A percentile compares a stretch with the other conserved stretches of the same genome.
These are phyloP conservation scores for Vachellia pachyceras DNA, from an alignment of 306 rosid species.

Conservation along the genomic window DNA sequence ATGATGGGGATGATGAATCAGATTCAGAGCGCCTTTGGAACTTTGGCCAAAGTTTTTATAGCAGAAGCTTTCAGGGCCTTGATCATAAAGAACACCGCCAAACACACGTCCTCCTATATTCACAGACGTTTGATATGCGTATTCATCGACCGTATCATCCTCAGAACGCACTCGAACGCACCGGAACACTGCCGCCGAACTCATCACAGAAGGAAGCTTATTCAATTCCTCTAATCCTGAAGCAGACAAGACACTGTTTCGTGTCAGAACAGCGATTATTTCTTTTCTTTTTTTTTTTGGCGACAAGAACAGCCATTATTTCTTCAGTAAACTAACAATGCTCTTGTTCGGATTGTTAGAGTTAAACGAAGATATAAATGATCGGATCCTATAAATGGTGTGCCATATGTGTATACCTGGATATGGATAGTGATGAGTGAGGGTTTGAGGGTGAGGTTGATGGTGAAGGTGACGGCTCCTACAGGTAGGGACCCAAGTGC, in stretches of 20 bases:
- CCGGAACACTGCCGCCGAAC: slow-evolving; percentile 52
- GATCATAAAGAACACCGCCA: slow-evolving; percentile 71
- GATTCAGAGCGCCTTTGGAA: slow-evolving; percentile 21
- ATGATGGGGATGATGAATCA: slow-evolving; percentile 18
- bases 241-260: background rate
- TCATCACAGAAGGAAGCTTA: slow-evolving; percentile 52
- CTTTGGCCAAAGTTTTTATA: background rate
- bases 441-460: slow-evolving; percentile 35
- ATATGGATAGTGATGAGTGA: slow-evolving; percentile 21
- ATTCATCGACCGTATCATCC: slow-evolving; percentile 50
- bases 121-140: slow-evolving; percentile 67
- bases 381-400: no score
- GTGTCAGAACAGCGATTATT: background rate
- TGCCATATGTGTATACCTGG: background rate
- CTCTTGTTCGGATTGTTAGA: background rate
- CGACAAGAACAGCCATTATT: background rate
- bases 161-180: slow-evolving; percentile 57
- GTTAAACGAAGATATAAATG: background rate
- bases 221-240: slow-evolving; percentile 46
- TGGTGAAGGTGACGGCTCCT: slow-evolving; percentile 41
- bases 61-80: slow-evolving; percentile 47
- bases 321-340: background rate
- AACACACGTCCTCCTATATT: slow-evolving; percentile 70
- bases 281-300: no score
- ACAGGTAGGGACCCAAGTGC: slow-evolving; percentile 68